These are phyloP conservation scores for Jamesozyma spencerorum DNA, from an alignment of 805 yeast genomes.

Conservation along the genomic window DNA sequence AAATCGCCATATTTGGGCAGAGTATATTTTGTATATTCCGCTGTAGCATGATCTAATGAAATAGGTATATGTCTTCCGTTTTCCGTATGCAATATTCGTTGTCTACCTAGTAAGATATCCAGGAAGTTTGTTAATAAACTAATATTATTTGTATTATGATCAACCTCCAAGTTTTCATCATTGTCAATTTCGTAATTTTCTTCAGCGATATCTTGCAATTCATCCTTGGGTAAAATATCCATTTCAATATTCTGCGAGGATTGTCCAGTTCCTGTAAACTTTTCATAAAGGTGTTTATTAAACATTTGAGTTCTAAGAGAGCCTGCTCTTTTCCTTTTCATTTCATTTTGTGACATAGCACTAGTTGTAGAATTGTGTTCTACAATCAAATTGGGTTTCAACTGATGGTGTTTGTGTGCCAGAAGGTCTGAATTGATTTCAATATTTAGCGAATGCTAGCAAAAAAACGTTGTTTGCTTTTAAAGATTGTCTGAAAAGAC, in stretches of 20 bases:
- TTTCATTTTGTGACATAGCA: constrained; percentile 7
- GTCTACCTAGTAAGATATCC: constrained; percentile 36
- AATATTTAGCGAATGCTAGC: too few relatives aligned
- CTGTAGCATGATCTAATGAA: constrained; percentile 33
- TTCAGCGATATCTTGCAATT: not conserved
- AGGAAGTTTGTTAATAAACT: constrained; percentile 8
- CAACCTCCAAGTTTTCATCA: constrained; percentile 1
- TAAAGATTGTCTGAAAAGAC: too few relatives aligned
- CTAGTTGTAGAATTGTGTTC: too few relatives aligned
- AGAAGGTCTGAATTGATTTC: too few relatives aligned
- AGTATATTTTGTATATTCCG: constrained; percentile 13
- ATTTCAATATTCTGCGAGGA: constrained; percentile 12
- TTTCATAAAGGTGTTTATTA: constrained; percentile 26
- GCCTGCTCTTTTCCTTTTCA: constrained; percentile 22
- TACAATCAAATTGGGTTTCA: too few relatives aligned
- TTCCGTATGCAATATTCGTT: constrained; percentile 42
- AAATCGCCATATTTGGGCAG: constrained; percentile 15
- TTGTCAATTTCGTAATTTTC: constrained; percentile 4
- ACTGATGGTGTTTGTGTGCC: too few relatives aligned
- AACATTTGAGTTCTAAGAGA: constrained; percentile 30
- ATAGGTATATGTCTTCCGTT: constrained; percentile 76
- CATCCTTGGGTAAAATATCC: constrained; percentile 8
- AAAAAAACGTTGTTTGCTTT: too few relatives aligned
- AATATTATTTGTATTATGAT: constrained; percentile 2
- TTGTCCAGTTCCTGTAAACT: constrained; percentile 9